Base-by-base conservation (phyloP, 305 asterid genomes). In the Salvia sclarea region DNA sequence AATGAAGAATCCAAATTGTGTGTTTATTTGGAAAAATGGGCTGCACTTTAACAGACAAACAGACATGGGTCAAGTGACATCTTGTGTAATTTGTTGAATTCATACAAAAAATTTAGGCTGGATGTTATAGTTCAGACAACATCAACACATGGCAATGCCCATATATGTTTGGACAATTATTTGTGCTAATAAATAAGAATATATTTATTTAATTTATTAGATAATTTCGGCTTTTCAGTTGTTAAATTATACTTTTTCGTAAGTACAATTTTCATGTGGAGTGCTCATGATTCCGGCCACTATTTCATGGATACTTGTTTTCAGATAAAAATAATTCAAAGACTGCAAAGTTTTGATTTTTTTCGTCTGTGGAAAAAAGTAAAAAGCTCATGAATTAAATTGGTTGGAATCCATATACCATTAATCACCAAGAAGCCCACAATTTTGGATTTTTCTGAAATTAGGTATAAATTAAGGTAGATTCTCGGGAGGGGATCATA, bases 21-120 rank as follows among this genome's bases (percentile, higher is more conserved):
- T 11, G 50, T 5, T 56, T 21, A 24, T 50, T 70, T 59, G 63
- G 69, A 40, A 61, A 37, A 70, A 14, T 50, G 63, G 69, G 4
- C 64, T 61, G 35, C 47, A 38, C 75, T 70, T 70, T 70, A 50
- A 24, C 38, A 61, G 69, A 70, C 75, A 70, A 40, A 47, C 45
- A 61, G 31, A 64, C 64, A 61, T 70, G 70, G 55, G 61, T 20
- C 8, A 69, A 18, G 52, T 9, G 37, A 11, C 37, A 24, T 20
- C 38, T 30, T 30, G 35, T 41, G 33, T 48, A 16, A n/a, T 48
- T 57, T 44, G 35, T 16, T 68, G 18, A 24, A 1, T 33, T 33
- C 56, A 37, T 25, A 24, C 35, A 53, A 52, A 22, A 4, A 21
- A 50, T 11, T 22, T 11, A 52, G 33, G 8, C 56, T 22, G 9